phyloP scores from a whole-genome alignment of 2,329 filamentous ascomycete species.

The Sporothrix globosa region DNA sequence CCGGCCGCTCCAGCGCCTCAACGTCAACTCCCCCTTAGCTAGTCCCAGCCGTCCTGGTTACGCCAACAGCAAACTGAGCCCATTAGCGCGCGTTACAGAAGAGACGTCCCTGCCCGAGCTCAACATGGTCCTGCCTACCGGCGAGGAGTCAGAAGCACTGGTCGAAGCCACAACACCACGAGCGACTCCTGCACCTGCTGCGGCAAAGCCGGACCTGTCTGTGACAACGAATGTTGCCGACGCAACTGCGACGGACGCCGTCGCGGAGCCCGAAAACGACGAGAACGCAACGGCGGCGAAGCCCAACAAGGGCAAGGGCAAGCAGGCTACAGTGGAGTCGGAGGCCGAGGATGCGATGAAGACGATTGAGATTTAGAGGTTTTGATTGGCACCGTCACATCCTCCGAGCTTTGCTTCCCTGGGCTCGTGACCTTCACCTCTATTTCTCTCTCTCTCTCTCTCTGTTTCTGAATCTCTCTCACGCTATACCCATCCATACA shows the following conservation, averaged over 20 bases:
- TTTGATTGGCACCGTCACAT: neutral
- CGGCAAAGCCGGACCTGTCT: neutral
- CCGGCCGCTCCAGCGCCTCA: slow-evolving; percentile 71
- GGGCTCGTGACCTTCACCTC: neutral
- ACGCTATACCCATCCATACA: slow-evolving; percentile 16
- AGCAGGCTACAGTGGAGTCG: slow-evolving; percentile 6
- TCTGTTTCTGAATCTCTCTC: slow-evolving; percentile 26
- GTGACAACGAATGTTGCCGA: slow-evolving; percentile 29
- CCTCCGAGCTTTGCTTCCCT: neutral
- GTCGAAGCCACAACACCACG: slow-evolving; percentile 61
- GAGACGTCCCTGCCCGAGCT: slow-evolving; percentile 55
- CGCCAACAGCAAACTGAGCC: slow-evolving; percentile 66
- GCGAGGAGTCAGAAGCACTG: slow-evolving; percentile 53
- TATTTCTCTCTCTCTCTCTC: neutral
- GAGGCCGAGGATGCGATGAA: slow-evolving; percentile 58
- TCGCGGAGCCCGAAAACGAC: slow-evolving; percentile 21
- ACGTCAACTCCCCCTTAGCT: slow-evolving; percentile 62
- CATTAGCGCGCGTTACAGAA: slow-evolving; percentile 74
- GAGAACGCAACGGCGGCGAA: slow-evolving; percentile 23
- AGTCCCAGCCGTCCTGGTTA: slow-evolving; percentile 60
- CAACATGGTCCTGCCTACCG: slow-evolving; percentile 41
- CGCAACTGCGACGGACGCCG: neutral
- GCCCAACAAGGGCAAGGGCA: slow-evolving; percentile 23
- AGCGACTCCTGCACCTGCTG: neutral
- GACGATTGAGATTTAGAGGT: slow-evolving; percentile 61